Percentiles rank a stretch among this genome's conserved stretches.
These are phyloP conservation scores for Mediolabrus comicus DNA, from an alignment of 108 stramenopile genomes.

Conservation along the genomic window DNA sequence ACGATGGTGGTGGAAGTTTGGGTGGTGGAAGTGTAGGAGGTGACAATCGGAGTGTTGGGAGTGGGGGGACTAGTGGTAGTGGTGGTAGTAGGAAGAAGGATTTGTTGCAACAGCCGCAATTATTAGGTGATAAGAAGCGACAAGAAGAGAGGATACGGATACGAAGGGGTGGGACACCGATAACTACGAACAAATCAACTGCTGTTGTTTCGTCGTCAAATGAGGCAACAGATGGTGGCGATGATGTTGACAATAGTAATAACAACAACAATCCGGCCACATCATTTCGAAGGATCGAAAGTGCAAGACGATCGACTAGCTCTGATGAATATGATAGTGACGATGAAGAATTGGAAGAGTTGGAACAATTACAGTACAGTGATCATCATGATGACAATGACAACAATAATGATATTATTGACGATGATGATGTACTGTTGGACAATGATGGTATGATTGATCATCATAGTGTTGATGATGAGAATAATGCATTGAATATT, in stretches of 20 bases:
- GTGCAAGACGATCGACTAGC: slow-evolving; percentile 8
- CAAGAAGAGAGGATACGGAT: not conserved
- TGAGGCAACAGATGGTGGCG: not conserved
- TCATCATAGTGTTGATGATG: not conserved
- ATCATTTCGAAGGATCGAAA: slow-evolving; percentile 31
- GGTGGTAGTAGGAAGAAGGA: no score
- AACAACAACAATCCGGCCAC: not conserved
- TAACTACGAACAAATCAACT: not conserved
- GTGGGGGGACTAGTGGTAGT: not conserved
- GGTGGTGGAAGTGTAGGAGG: no score
- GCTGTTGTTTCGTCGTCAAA: no score
- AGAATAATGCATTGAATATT: not conserved
- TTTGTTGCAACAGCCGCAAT: not conserved
- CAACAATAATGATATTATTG: not conserved
- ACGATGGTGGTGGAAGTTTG: no score
- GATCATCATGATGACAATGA: not conserved
- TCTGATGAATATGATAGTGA: slow-evolving; percentile 26
- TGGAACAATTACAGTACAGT: slow-evolving; percentile 10
- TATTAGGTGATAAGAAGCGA: not conserved
- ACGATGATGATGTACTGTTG: not conserved
- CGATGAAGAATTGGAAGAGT: slow-evolving; percentile 19
- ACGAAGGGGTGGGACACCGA: not conserved
- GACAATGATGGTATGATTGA: not conserved
- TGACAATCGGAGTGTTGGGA: not conserved
- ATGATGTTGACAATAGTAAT: not conserved